Percentiles rank a stretch among this genome's conserved stretches.
phyloP scores from a whole-genome alignment of 345 rosid species.

The Eucalyptus cladocalyx region DNA sequence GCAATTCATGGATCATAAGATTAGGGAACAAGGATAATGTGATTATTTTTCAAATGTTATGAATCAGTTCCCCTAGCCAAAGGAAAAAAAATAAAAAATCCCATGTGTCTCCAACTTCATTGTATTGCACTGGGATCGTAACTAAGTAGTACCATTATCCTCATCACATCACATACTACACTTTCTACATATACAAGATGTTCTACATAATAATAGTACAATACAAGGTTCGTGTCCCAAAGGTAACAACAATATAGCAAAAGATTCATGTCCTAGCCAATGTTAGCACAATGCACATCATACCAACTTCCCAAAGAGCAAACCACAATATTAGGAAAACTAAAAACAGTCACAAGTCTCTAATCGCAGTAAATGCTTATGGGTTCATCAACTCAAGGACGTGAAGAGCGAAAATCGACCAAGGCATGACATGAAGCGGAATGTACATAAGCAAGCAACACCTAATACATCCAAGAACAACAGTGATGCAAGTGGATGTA shows the following conservation, averaged over 20 bases:
- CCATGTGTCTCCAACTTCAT: no score
- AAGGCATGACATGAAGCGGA: not conserved
- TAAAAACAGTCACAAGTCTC: rapidly evolving
- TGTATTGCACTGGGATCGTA: no score
- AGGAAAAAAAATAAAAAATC: no score
- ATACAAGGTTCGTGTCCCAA: not conserved
- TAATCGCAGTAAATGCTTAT: not conserved
- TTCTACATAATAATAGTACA: not conserved
- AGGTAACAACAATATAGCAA: not conserved
- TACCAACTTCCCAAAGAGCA: not conserved
- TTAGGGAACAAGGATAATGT: not conserved
- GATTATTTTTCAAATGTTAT: no score
- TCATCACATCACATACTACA: not conserved
- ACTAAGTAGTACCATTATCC: no score
- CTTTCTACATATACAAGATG: not conserved
- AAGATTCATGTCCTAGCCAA: not conserved
- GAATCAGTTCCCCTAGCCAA: not conserved
- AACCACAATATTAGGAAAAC: not conserved
- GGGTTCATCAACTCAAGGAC: not conserved
- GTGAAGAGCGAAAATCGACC: not conserved
- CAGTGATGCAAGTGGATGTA: rapidly evolving
- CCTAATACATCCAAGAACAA: not conserved
- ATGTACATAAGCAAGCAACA: not conserved
- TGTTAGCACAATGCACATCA: not conserved
- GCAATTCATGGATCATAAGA: not conserved